Conservation (phyloP, 345 rosid species). For the Populus ilicifolia region DNA sequence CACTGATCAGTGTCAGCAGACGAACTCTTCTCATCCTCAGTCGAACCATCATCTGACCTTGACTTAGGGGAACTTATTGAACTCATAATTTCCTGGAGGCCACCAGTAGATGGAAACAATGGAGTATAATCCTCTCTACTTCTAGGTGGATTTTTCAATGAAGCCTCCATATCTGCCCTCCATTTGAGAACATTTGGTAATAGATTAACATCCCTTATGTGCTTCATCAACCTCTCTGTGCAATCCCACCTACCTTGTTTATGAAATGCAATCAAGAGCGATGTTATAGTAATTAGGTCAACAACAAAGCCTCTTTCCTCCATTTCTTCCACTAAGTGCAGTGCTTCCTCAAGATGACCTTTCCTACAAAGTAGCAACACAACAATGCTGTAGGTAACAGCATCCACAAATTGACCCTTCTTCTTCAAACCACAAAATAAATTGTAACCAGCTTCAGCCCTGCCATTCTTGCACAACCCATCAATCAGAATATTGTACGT, state of each 20-base stretch:
- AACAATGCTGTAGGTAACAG: constrained; percentile 72
- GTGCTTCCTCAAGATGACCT: constrained; percentile 70
- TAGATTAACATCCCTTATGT: constrained; percentile 51
- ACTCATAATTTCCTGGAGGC: constrained; percentile 43
- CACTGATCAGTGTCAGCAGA: constrained; percentile 44
- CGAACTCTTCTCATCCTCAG: constrained; percentile 24
- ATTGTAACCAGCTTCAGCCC: constrained; percentile 73
- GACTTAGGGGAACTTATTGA: constrained; percentile 23
- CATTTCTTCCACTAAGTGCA: constrained; percentile 73
- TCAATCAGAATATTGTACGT: constrained; percentile 83
- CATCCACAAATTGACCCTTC: constrained; percentile 87
- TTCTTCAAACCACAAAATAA: constrained; percentile 81
- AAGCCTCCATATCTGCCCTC: constrained; percentile 65
- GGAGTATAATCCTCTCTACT: constrained; percentile 55
- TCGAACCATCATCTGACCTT: constrained; percentile 24
- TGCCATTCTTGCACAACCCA: constrained; percentile 75
- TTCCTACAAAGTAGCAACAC: constrained; percentile 72
- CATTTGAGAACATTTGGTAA: constrained; percentile 61
- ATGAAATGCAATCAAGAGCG: constrained; percentile 70
- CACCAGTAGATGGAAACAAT: constrained; percentile 57
- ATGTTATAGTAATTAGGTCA: constrained; percentile 77
- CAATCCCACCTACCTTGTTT: constrained; percentile 82
- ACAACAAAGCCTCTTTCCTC: constrained; percentile 66
- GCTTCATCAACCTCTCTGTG: constrained; percentile 72
- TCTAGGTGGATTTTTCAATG: constrained; percentile 47